Base-by-base conservation (phyloP, 306 rosid genomes). In the Cyamopsis tetragonoloba region DNA sequence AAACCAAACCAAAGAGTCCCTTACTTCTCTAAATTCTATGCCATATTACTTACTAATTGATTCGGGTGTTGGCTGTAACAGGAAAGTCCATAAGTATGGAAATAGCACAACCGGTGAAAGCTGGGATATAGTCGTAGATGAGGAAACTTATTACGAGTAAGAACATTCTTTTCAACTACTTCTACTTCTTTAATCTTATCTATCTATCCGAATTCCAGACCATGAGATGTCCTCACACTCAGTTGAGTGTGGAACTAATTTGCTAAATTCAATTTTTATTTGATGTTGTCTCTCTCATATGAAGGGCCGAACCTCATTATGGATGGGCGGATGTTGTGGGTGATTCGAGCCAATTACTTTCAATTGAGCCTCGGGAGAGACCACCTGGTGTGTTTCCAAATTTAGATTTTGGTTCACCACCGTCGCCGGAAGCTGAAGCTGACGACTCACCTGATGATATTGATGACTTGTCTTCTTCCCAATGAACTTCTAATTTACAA, bases 291-390 rank as follows among this genome's bases (percentile, higher is more conserved):
- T 46, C 4, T 46, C 18, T 59, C 41, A 37, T 41, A 55, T 80
- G 58, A 62, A 93, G 98, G 91, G 93, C 97, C 3, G 96, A 88
- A 59, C 98, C 98, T 63, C 97, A 93, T 71, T 88, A 89, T 62
- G 97, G 98, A 75, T 93, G 97, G 98, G 96, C 96, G 5, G 98
- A 93, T 70, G 96, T 88, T 0, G 96, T 93, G 58, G 97, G 97
- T 2, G 88, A 93, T 77, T 93, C 98, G 12, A 86, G 80, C 76
- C 98, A 84, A 57, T 79, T 93, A 58, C 88, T 93, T 65, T 93
- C 97, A 11, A 93, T 93, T n/a, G 35, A 84, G 63, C 87, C 91
- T 60, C 87, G 57, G 13, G 91, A 83, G 81, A 84, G 87, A 82
- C 97, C 98, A 28, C 95, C 91, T 13, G 97, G 96, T 31, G 82